Evolutionary conservation across 345 rosid genomes (phyloP).

Genomic region (Passiflora organensis): DNA sequence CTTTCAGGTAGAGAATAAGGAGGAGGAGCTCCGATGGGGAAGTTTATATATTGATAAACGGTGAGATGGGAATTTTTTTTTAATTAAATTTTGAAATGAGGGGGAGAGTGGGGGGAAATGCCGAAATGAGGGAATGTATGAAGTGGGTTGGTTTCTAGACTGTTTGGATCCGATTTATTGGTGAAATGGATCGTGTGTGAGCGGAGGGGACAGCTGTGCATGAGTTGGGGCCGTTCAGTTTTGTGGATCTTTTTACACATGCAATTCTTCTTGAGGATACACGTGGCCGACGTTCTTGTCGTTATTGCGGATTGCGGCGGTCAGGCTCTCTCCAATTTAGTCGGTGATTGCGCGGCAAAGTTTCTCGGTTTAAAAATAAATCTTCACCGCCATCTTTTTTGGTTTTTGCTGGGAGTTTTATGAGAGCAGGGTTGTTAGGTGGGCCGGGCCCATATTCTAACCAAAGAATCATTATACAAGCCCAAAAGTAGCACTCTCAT

Average conservation of each 20-base stretch:
- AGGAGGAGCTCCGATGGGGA: not conserved
- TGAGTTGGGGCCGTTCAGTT: constrained; percentile 2
- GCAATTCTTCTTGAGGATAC: not conserved
- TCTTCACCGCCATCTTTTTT: not conserved
- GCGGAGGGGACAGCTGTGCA: constrained; percentile 26
- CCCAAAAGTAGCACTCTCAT: no score
- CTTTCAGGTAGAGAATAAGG: not conserved
- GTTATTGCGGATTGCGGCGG: constrained; percentile 27
- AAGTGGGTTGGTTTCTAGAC: no score
- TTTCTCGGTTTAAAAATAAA: not conserved
- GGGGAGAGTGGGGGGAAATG: not conserved
- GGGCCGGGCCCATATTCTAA: no score
- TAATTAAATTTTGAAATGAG: not conserved
- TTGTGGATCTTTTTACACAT: no score
- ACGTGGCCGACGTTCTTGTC: not conserved
- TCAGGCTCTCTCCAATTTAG: constrained; percentile 3
- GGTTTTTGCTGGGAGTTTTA: no score
- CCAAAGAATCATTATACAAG: no score
- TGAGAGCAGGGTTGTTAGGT: no score
- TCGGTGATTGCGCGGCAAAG: constrained; percentile 43
- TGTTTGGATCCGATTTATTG: no score
- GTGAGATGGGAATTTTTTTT: not conserved
- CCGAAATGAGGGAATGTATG: not conserved
- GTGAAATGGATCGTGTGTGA: not conserved
- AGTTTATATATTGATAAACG: no score